Base-by-base conservation (phyloP, 805 yeast species). In the Grigorovia transvaalensis region DNA sequence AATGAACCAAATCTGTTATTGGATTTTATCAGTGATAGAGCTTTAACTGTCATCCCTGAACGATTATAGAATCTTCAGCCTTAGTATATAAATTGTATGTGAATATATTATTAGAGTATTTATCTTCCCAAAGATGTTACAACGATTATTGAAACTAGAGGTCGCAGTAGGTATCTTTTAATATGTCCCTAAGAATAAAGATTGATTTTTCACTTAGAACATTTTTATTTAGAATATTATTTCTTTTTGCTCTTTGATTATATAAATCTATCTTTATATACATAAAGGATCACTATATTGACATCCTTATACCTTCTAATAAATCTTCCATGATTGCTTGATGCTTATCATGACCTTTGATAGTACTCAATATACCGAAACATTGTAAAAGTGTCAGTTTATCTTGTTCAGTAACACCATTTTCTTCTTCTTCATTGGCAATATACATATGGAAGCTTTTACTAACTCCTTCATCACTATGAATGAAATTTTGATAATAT, bases 311-410 rank as follows among this genome's bases (percentile, higher is more conserved):
- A 30, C 69, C 68, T 29, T 57, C 63, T 15, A 78, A 65, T 51
- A 80, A 63, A 49, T 75, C 78, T 46, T 82, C 85, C n/a, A 84
- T 70, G n/a, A 76, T 71, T 44, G 69, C 70, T 58, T 83, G 89
- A 52, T 77, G 75, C 20, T 76, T 76, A 57, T 81, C 84, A 8
- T 68, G 71, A 0, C 82, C 74, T 46, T 76, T 76, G 2, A 81
- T 73, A 1, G 80, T 71, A 19, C 76, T 73, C 33, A 85, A 62
- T 30, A 80, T 70, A 8, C 84, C 80, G 56, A 83, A 76, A 58
- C 91, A 84, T 59, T 82, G 87, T 11, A 81, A 64, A 33, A 84
- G 61, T 2, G 72, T 63, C 29, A 72, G 61, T 29, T 73, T 71
- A 44, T 71, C 72, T 19, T 71, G 67, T 46, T 70, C 71, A 4